Evolutionary conservation across 2,329 filamentous ascomycete genomes (phyloP).

Genomic region (Claviceps sorghi): DNA sequence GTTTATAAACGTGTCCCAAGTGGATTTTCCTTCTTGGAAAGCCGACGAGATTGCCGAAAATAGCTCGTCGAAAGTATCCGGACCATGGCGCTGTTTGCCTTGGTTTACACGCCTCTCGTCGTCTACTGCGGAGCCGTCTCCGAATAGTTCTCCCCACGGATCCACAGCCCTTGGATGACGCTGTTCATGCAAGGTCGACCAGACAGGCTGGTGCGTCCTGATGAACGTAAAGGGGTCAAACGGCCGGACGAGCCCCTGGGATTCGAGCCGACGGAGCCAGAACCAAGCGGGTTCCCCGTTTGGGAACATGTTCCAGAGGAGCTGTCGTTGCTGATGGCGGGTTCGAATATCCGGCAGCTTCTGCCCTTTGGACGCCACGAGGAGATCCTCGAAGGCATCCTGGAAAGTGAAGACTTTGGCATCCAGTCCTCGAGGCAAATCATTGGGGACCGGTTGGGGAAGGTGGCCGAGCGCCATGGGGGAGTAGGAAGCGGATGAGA

Average conservation of each 20-base stretch:
- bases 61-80: constrained; percentile 27
- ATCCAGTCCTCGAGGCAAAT: constrained; percentile 24
- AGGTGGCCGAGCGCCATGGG: constrained; percentile 26
- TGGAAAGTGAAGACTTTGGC: constrained; percentile 33
- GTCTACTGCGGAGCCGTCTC: background rate
- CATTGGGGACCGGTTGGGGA: constrained; percentile 31
- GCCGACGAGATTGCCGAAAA: constrained; percentile 23
- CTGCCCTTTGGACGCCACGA: constrained; percentile 30
- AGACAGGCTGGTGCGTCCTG: constrained; percentile 10
- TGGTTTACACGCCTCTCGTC: background rate
- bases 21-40: constrained; percentile 22
- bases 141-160: constrained; percentile 12
- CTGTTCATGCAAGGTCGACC: constrained; percentile 17
- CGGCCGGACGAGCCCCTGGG: constrained; percentile 23
- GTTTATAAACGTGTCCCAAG: constrained; percentile 27
- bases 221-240: constrained; percentile 11
- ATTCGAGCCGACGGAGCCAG: constrained; percentile 26
- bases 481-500: constrained; percentile 15
- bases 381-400: constrained; percentile 44
- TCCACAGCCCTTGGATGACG: constrained; percentile 15
- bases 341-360: constrained; percentile 25
- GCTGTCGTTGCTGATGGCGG: constrained; percentile 20
- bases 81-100: constrained; percentile 5
- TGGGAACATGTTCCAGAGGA: constrained; percentile 25
- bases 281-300: constrained; percentile 25